Evolutionary conservation across 768 basidiomycete genomes (phyloP).

Genomic region (Pluteus cervinus): DNA sequence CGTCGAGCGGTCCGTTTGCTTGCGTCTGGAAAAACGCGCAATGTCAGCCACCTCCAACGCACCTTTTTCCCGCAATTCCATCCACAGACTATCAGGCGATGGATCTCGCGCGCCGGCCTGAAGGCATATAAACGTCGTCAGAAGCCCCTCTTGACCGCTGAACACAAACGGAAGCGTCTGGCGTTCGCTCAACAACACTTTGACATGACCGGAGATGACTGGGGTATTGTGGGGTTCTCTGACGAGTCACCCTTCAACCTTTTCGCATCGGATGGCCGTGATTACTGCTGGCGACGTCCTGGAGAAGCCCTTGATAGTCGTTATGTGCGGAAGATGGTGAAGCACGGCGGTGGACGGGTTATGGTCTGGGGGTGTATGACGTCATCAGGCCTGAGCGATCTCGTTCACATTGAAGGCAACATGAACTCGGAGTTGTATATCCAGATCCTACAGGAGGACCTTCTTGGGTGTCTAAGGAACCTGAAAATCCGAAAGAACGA

Average conservation of each 20-base stretch:
- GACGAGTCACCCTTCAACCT: conserved; percentile 28
- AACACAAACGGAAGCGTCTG: conserved; percentile 11
- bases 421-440: conserved; percentile 19
- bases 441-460: conserved; percentile 21
- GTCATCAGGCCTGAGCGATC: conserved; percentile 16
- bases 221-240: conserved; percentile 21
- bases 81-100: too few species aligned
- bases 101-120: too few species aligned
- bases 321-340: conserved; percentile 20
- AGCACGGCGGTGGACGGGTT: conserved; percentile 27
- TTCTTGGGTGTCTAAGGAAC: conserved; percentile 19
- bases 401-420: conserved; percentile 24
- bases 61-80: too few species aligned
- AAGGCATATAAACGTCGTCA: too few species aligned
- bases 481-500: conserved; percentile 11
- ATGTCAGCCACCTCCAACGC: too few species aligned
- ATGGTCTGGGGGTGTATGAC: conserved; percentile 32
- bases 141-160: conserved; percentile 15
- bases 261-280: conserved; percentile 24
- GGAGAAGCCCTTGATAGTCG: conserved; percentile 17
- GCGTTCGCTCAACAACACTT: conserved; percentile 16
- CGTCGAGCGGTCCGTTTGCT: too few species aligned
- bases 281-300: conserved; percentile 22
- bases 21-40: too few species aligned
- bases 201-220: conserved; percentile 21